phyloP scores from a whole-genome alignment of 2,329 filamentous ascomycete genomes.

The Clarireedia sp. region DNA sequence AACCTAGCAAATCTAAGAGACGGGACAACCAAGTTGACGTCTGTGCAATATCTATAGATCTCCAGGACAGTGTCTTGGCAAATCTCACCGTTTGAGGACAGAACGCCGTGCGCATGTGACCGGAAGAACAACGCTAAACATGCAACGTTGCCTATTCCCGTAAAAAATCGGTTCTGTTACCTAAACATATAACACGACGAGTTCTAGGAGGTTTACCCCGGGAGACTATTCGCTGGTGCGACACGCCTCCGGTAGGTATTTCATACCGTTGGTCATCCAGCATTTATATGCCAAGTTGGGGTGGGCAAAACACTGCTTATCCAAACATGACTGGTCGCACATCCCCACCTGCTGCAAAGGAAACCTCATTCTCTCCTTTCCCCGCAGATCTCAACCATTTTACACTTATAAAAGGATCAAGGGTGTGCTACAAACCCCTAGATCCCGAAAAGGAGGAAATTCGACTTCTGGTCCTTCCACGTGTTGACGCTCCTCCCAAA shows the following conservation, averaged over 20 bases:
- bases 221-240: too few species aligned
- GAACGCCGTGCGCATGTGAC: not conserved
- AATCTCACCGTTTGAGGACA: too few species aligned
- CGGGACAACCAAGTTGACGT: too few species aligned
- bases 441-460: slow-evolving; percentile 1
- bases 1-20: too few species aligned
- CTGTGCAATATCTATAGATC: too few species aligned
- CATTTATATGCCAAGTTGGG: not conserved
- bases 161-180: not conserved
- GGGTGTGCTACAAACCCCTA: not conserved
- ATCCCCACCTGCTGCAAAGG: not conserved
- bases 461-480: slow-evolving; percentile 1
- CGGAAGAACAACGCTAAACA: not conserved
- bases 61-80: too few species aligned
- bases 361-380: not conserved
- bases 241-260: too few species aligned
- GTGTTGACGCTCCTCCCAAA: not conserved
- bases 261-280: too few species aligned
- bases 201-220: too few species aligned
- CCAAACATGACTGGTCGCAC: not conserved
- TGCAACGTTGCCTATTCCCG: not conserved
- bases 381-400: not conserved
- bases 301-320: too few species aligned
- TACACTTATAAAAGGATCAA: not conserved
- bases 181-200: not conserved